Percentiles rank a stretch among this genome's conserved stretches.
These are phyloP conservation scores for Diutina catenulata DNA, from an alignment of 1,139 yeast species.

Conservation along the genomic window DNA sequence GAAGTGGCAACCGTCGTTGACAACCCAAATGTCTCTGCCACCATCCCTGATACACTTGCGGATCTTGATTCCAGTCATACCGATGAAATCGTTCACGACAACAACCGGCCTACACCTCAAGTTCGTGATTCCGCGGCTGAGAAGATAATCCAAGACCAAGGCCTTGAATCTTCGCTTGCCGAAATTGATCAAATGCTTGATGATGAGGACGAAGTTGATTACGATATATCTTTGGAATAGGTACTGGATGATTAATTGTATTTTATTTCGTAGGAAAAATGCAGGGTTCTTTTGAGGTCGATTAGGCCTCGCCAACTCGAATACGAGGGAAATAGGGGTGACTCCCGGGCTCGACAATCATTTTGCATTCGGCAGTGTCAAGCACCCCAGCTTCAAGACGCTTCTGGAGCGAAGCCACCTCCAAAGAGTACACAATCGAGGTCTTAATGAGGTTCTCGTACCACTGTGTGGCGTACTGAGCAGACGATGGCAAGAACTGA, in stretches of 20 bases:
- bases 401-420: background rate
- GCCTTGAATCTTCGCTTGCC: constrained; percentile 6
- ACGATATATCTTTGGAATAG: constrained; percentile 16
- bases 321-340: background rate
- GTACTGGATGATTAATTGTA: background rate
- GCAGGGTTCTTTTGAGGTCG: background rate
- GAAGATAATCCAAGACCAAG: background rate
- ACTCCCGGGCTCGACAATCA: background rate
- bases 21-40: background rate
- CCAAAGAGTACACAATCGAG: background rate
- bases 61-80: background rate
- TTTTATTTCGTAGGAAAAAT: too few species aligned
- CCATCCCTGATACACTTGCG: background rate
- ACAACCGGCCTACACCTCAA: background rate
- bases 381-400: background rate
- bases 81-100: background rate
- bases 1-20: constrained; percentile 8
- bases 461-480: background rate
- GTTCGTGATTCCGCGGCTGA: background rate
- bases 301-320: background rate
- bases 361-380: background rate
- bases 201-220: constrained; percentile 31
- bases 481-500: background rate
- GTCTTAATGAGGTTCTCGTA: background rate
- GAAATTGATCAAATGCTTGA: constrained; percentile 27